Conservation (phyloP, 805 yeast genomes). For the Wickerhamiella vanderwaltii region DNA sequence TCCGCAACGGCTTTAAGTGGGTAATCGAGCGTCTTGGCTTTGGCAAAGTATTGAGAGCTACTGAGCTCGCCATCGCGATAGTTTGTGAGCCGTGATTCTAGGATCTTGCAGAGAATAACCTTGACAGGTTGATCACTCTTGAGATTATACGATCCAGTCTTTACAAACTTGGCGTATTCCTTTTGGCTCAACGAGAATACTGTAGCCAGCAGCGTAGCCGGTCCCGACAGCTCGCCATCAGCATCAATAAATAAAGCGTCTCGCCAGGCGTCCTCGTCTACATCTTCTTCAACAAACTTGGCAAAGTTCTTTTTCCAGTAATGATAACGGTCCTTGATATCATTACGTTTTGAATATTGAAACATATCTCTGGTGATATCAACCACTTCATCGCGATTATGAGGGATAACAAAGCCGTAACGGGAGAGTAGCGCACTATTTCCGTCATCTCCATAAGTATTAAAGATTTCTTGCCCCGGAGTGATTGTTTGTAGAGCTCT, state of each 20-base stretch:
- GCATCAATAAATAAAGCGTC: slow-evolving; percentile 5
- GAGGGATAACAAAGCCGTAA: slow-evolving; percentile 60
- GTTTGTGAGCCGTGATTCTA: not conserved
- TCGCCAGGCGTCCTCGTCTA: slow-evolving; percentile 5
- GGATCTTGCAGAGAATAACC: slow-evolving; percentile 2
- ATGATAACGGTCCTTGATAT: slow-evolving; percentile 20
- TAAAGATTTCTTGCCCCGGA: slow-evolving; percentile 53
- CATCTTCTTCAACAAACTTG: slow-evolving; percentile 7
- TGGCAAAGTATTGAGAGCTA: slow-evolving; percentile 12
- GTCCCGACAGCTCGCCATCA: slow-evolving; percentile 5
- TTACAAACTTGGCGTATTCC: slow-evolving; percentile 13
- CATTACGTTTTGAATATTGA: slow-evolving; percentile 26
- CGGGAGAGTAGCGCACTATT: slow-evolving; percentile 56
- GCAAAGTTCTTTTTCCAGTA: slow-evolving; percentile 38
- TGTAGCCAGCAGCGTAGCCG: slow-evolving; percentile 1
- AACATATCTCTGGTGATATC: slow-evolving; percentile 43
- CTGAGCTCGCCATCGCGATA: slow-evolving; percentile 18
- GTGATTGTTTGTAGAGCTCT: slow-evolving; percentile 35
- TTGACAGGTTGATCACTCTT: slow-evolving; percentile 13
- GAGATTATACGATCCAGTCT: slow-evolving; percentile 15
- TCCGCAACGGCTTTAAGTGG: slow-evolving; percentile 17
- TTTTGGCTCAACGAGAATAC: slow-evolving; percentile 8
- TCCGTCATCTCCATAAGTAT: slow-evolving; percentile 67
- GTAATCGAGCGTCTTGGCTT: slow-evolving; percentile 8
- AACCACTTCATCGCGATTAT: slow-evolving; percentile 45